Conservation (phyloP, 352 stramenopile species). For the Phytopythium chamaehyphon region DNA sequence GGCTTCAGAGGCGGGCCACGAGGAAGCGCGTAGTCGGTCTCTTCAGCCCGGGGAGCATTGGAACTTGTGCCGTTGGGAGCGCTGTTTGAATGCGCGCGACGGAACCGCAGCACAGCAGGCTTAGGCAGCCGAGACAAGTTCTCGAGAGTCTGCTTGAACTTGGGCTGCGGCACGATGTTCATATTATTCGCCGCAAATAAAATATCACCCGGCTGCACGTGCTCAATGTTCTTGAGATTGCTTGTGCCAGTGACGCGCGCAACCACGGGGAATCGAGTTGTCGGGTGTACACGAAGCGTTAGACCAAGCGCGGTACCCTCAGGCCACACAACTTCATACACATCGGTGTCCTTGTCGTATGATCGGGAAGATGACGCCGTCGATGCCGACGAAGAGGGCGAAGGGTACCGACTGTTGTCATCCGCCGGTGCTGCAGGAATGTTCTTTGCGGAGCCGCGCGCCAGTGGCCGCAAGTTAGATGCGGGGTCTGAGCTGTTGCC, state of each 20-base stretch:
- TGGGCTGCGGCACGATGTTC: constrained; percentile 64
- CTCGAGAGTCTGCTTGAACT: constrained; percentile 79
- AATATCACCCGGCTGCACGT: constrained; percentile 63
- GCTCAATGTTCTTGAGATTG: constrained; percentile 76
- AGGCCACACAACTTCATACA: constrained; percentile 74
- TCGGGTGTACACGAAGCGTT: constrained; percentile 65
- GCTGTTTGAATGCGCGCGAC: constrained; percentile 28
- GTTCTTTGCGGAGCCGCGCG: constrained; percentile 4
- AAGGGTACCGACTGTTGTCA: constrained; percentile 2
- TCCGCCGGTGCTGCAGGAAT: background rate
- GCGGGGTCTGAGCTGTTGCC: constrained; percentile 17
- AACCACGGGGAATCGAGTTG: constrained; percentile 64
- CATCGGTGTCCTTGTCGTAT: constrained; percentile 38
- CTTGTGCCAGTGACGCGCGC: constrained; percentile 68
- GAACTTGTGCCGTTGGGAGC: background rate
- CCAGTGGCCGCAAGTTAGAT: background rate
- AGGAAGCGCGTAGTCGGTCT: constrained; percentile 41
- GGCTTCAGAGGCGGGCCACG: constrained; percentile 59
- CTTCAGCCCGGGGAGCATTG: constrained; percentile 19
- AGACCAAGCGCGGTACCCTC: constrained; percentile 62
- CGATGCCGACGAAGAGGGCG: constrained; percentile 4
- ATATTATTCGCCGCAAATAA: constrained; percentile 71
- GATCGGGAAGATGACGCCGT: constrained; percentile 8
- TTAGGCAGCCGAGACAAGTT: constrained; percentile 70
- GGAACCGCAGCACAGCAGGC: constrained; percentile 62